Conservation (phyloP, 2,329 filamentous ascomycete species). For the Cordyceps pruinosa region DNA sequence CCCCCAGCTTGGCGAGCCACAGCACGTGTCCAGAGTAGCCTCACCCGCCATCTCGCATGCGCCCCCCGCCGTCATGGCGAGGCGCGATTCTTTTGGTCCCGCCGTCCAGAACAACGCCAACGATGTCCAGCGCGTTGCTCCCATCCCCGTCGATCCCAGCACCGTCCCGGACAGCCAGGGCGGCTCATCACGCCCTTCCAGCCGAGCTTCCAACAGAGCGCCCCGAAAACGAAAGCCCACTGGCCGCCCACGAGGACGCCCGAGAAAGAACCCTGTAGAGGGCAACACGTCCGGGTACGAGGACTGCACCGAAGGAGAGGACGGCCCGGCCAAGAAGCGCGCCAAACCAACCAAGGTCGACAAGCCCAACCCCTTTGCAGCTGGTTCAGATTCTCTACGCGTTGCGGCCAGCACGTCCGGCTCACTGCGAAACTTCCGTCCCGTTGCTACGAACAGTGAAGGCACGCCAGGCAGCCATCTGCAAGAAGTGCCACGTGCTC, state of each 20-base stretch:
- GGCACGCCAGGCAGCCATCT: slow-evolving; percentile 44
- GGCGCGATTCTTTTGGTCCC: slow-evolving; percentile 24
- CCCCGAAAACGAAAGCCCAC: slow-evolving; percentile 38
- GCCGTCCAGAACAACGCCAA: slow-evolving; percentile 16
- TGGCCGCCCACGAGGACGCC: slow-evolving; percentile 49
- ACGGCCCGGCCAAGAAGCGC: slow-evolving; percentile 56
- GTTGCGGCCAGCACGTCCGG: slow-evolving; percentile 88
- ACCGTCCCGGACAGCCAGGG: slow-evolving; percentile 16
- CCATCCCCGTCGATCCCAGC: slow-evolving; percentile 24
- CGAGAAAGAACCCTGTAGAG: slow-evolving; percentile 46
- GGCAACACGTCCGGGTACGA: slow-evolving; percentile 72
- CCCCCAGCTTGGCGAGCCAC: slow-evolving; percentile 41
- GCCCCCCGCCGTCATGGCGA: slow-evolving; percentile 17
- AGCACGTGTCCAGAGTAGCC: slow-evolving; percentile 27
- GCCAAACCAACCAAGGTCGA: slow-evolving; percentile 70
- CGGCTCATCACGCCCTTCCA: slow-evolving; percentile 49
- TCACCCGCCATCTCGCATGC: slow-evolving; percentile 32
- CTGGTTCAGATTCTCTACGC: slow-evolving; percentile 69
- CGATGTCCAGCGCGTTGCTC: slow-evolving; percentile 30
- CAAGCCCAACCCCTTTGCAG: slow-evolving; percentile 64
- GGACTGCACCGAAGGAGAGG: slow-evolving; percentile 55
- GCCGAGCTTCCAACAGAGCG: slow-evolving; percentile 47
- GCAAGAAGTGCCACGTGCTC: slow-evolving; percentile 67
- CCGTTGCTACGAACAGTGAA: slow-evolving; percentile 50
- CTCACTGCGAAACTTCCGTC: slow-evolving; percentile 77